Percentiles rank a stretch among this genome's conserved stretches.
These are phyloP conservation scores for Chlorella sp. DNA, from an alignment of 139 green algal species.

Conservation along the genomic window DNA sequence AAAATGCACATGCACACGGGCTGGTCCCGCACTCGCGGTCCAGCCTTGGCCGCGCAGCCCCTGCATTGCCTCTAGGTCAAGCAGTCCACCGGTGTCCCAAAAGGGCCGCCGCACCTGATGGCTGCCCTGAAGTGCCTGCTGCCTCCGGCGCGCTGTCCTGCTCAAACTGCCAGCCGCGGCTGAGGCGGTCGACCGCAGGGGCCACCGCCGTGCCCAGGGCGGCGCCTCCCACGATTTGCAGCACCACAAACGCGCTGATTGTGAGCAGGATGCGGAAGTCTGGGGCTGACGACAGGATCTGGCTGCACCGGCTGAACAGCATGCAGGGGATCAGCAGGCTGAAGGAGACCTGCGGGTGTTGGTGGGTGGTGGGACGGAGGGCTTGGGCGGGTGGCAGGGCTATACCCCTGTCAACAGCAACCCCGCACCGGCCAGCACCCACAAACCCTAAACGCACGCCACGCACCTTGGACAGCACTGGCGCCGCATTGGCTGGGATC, in stretches of 20 bases:
- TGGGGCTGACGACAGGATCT: conserved; percentile 34
- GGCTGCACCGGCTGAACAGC: conserved; percentile 60
- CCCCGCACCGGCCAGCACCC: neutral
- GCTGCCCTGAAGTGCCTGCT: neutral
- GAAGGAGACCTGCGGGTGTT: conserved; percentile 53
- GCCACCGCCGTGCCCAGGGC: conserved; percentile 12
- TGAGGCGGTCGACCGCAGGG: conserved; percentile 16
- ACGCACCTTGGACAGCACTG: conserved; percentile 58
- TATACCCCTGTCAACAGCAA: neutral
- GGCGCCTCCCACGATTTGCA: conserved; percentile 19
- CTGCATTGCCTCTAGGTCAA: no score
- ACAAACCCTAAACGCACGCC: neutral
- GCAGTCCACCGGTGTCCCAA: no score
- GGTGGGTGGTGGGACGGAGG: neutral
- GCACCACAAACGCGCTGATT: neutral
- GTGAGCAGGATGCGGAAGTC: conserved; percentile 20
- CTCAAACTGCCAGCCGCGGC: neutral
- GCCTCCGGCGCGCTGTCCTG: neutral
- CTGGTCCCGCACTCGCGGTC: no score
- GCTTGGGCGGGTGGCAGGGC: neutral
- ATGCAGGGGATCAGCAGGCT: conserved; percentile 64
- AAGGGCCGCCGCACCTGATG: neutral
- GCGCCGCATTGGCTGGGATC: conserved; percentile 53
- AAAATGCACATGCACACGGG: no score
- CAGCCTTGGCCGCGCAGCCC: no score